Evolutionary conservation across 352 stramenopile genomes (phyloP), one percentile per base, ranked within the genome.

Genomic region (Phytopythium mirpurense): DNA sequence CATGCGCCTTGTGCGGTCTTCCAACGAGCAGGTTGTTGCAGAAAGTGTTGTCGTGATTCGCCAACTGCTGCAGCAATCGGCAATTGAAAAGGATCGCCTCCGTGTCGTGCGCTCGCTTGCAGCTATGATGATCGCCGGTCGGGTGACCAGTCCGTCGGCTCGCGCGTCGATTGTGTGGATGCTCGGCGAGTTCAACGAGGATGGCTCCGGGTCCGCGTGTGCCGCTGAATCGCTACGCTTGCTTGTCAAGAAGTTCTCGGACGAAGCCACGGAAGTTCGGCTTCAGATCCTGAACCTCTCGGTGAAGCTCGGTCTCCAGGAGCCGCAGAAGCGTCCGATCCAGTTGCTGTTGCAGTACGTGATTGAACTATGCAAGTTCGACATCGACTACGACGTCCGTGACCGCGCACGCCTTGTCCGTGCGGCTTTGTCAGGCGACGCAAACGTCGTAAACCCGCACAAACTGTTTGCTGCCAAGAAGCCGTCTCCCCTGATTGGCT

Each of bases 21-120:
- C 83, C 18, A 93, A 96, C 52, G 81, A 88, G 21, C 65, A 88
- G 43, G 91, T 99, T 16, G 90, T 98, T 8, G 93, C 93, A 15
- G 89, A 98, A 62, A 97, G 90, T 40, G 89, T 98, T 11, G 74
- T 97, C n/a, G 93, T 97, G 29, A 97, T 98, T 54, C 90, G 96
- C 27, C 87, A 95, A 51, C 83, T 99, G 21, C 67, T 99, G 37
- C 86, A 98, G 68, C 90, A 98, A 54, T 63, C 72, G 23, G 58
- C 71, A 2, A 78, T 95, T 9, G 79, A 95, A 41, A 80, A 86
- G 62, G 95, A 88, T 60, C 79, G 62, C 32, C 78, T 84, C 29
- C 76, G 71, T 24, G 78, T 95, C 0, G 83, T 96, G 16, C 73
- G 83, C 10, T 93, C 78, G 23, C 70, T 89, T 21, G 83, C 75